Evolutionary conservation across 768 basidiomycete species (phyloP).

Genomic region (Trametes elegans): DNA sequence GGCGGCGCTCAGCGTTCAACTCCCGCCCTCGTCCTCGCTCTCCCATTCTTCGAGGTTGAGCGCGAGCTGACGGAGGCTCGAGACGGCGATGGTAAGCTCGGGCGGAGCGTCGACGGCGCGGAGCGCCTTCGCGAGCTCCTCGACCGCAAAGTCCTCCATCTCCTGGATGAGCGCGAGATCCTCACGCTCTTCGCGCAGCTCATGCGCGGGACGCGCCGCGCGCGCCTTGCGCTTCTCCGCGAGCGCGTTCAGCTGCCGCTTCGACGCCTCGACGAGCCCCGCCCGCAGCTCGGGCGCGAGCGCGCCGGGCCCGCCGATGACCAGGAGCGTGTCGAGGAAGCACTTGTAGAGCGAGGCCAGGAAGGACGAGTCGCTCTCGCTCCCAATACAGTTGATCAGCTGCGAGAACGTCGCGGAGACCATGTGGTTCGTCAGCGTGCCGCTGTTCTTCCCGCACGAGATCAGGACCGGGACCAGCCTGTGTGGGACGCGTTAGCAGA

Average conservation of each 20-base stretch:
- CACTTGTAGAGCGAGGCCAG: constrained; percentile 74
- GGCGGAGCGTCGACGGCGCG: constrained; percentile 54
- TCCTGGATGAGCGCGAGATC: constrained; percentile 74
- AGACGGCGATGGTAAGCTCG: constrained; percentile 64
- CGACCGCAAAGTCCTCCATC: constrained; percentile 79
- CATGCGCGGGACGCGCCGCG: constrained; percentile 34
- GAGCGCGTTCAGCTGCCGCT: constrained; percentile 64
- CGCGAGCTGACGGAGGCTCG: constrained; percentile 71
- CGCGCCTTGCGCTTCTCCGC: constrained; percentile 68
- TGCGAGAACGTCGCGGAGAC: constrained; percentile 65
- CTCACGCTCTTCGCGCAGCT: constrained; percentile 54
- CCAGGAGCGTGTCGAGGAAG: constrained; percentile 57
- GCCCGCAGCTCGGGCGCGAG: constrained; percentile 53
- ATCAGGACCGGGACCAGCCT: constrained; percentile 75
- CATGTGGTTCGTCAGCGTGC: constrained; percentile 66
- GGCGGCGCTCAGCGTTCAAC: background rate
- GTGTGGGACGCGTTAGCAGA: background rate
- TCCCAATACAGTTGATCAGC: constrained; percentile 57
- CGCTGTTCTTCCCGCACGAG: constrained; percentile 62
- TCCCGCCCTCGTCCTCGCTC: constrained; percentile 28
- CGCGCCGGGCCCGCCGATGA: constrained; percentile 53
- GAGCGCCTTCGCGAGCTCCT: constrained; percentile 74
- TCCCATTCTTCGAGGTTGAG: constrained; percentile 37
- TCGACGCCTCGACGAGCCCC: constrained; percentile 64
- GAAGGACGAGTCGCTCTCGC: constrained; percentile 76